Base-by-base conservation (phyloP, 768 basidiomycete species). In the Mrakia hoshinonis region DNA sequence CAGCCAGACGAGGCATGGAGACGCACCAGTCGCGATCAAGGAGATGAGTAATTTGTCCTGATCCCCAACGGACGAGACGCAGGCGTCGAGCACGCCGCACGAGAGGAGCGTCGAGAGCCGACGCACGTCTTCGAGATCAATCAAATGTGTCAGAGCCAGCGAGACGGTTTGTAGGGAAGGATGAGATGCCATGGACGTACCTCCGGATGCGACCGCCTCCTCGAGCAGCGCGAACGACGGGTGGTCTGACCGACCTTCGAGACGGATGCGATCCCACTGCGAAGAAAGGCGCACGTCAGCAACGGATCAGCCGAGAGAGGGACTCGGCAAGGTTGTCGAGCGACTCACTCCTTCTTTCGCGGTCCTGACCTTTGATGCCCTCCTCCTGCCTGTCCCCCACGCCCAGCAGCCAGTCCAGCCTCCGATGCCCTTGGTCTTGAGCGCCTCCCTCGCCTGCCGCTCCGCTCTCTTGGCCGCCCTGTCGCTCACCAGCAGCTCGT, bases 1-100 rank as follows among this genome's bases (percentile, higher is more conserved):
- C 6, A 18, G 1, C 15, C 4, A 13, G 11, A 5, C 15, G 65
- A 51, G 31, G 51, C 3, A 29, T 13, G 36, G 7, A 22, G 5
- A 66, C 31, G 43, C 18, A 66, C 65, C 65, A 4, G 47, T 66
- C 48, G 48, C 65, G 65, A 66, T 66, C 22, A 66, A 46, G 7
- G 65, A 66, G 24, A 66, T 31, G 24, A 66, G 65, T 6, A 66
- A 46, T 36, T 52, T 31, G 18, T 52, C 65, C 46, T 66, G 48
- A 13, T 29, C 47, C 26, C 31, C 48, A 29, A 66, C 48, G 4
- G 48, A n/a, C 2, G 22, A 36, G 11, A 66, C 26, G 36, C 34
- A 36, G 46, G n/a, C 7, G 1, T n/a, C 20, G 29, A 66, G 47
- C n/a, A 34, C 65, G 7, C 65, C 65, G 20, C 47, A 49, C 47